phyloP scores from a whole-genome alignment of 345 rosid genomes.

The Murraya paniculata region DNA sequence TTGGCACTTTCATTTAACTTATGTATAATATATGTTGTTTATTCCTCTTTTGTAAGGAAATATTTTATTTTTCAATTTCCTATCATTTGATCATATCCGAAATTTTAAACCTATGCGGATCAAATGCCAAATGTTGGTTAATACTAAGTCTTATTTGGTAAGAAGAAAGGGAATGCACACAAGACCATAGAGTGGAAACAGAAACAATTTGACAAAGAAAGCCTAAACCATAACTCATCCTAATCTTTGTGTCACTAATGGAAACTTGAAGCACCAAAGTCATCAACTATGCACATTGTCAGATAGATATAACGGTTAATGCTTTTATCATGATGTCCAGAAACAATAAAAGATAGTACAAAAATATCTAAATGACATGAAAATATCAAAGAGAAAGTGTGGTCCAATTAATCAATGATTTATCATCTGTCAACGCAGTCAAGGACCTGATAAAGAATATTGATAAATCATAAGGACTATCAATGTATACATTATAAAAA shows the following conservation, averaged over 20 bases:
- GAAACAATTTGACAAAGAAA: neutral
- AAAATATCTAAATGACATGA: neutral
- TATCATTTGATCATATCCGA: neutral
- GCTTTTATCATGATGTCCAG: neutral
- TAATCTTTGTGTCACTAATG: neutral
- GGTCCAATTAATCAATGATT: neutral
- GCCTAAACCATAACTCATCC: neutral
- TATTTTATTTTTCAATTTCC: neutral
- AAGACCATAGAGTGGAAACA: neutral
- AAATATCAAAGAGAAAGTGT: neutral
- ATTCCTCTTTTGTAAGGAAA: neutral
- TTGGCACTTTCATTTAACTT: neutral
- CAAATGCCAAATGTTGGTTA: neutral
- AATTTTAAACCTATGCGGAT: neutral
- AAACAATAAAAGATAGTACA: neutral
- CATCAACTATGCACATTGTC: neutral
- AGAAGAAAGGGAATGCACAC: neutral
- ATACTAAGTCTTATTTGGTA: neutral
- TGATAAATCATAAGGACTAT: neutral
- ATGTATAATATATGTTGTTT: neutral
- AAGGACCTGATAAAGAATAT: neutral
- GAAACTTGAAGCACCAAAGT: neutral
- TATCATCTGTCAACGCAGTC: neutral
- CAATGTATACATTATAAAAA: neutral
- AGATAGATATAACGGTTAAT: neutral